Evolutionary conservation across 768 basidiomycete species (phyloP).

Genomic region (Termitomyces titanicus): DNA sequence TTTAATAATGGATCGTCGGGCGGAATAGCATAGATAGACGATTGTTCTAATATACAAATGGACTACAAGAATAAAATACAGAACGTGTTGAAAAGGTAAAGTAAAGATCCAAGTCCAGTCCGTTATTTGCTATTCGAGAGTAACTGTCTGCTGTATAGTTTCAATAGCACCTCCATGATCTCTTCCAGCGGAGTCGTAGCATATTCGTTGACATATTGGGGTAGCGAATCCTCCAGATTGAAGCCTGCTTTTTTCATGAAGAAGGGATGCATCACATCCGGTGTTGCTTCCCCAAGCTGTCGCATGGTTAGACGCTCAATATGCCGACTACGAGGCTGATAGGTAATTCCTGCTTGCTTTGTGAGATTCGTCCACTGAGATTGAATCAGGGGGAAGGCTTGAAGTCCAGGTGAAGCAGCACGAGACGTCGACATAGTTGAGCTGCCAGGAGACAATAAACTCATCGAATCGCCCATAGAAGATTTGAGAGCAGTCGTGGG

Average conservation of each 20-base stretch:
- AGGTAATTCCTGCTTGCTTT: constrained; percentile 37
- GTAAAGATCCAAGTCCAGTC: neutral
- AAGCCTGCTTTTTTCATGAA: constrained; percentile 85
- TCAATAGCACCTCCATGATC: constrained; percentile 77
- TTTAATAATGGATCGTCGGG: constrained; percentile 52
- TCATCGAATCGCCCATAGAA: constrained; percentile 12
- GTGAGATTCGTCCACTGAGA: constrained; percentile 4
- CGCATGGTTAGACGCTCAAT: constrained; percentile 83
- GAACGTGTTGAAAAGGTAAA: neutral
- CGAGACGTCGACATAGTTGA: constrained; percentile 13
- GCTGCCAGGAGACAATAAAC: constrained; percentile 16
- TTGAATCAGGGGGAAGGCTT: constrained; percentile 13
- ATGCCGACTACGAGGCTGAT: constrained; percentile 53
- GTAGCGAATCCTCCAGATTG: constrained; percentile 79
- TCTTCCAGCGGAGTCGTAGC: constrained; percentile 80
- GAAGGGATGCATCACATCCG: constrained; percentile 84
- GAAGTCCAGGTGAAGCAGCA: constrained; percentile 4
- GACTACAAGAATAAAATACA: neutral
- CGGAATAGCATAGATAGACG: constrained; percentile 17
- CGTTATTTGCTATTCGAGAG: constrained; percentile 28
- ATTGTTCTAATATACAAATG: neutral
- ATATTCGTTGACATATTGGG: constrained; percentile 85
- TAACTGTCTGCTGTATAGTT: constrained; percentile 74
- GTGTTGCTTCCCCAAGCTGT: constrained; percentile 85
- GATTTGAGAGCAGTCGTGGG: constrained; percentile 24